Evolutionary conservation across 2,329 filamentous ascomycete species (phyloP).

Genomic region (Akanthomyces lecanii): DNA sequence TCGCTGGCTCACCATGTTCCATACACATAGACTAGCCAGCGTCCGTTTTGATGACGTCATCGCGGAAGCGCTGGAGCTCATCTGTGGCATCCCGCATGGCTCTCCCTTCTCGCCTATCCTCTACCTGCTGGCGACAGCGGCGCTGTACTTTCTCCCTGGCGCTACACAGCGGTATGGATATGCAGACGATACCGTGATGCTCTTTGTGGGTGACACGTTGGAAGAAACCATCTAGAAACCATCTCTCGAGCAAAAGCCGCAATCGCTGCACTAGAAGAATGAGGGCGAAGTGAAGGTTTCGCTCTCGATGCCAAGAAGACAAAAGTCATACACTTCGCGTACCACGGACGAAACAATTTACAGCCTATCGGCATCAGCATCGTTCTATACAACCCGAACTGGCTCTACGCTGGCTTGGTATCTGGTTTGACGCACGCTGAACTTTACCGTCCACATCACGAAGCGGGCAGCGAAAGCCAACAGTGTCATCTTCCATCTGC

Average conservation of each 20-base stretch:
- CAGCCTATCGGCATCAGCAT: constrained; percentile 8
- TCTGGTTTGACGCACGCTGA: too few species aligned
- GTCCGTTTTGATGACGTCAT: neutral
- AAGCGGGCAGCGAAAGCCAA: constrained; percentile 20
- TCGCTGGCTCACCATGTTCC: constrained; percentile 1
- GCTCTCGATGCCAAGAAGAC: constrained; percentile 23
- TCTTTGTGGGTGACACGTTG: constrained; percentile 18
- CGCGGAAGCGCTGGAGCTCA: neutral
- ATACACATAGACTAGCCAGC: neutral
- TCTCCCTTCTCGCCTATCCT: too few species aligned
- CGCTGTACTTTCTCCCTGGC: too few species aligned
- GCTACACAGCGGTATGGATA: constrained; percentile 21
- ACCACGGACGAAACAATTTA: constrained; percentile 1
- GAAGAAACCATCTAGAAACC: too few species aligned
- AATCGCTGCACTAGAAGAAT: constrained; percentile 17
- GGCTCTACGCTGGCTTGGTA: constrained; percentile 22
- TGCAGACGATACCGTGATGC: constrained; percentile 21
- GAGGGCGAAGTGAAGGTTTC: constrained; percentile 20
- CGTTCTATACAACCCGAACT: constrained; percentile 3
- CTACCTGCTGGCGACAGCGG: too few species aligned
- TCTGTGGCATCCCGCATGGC: too few species aligned
- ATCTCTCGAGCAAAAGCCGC: constrained; percentile 11
- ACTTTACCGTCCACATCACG: constrained; percentile 20
- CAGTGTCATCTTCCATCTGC: constrained; percentile 15
- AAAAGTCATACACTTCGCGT: constrained; percentile 23